Percentiles rank a stretch among this genome's conserved stretches.
phyloP scores from a whole-genome alignment of 2,329 filamentous ascomycete species.

The Cadophora malorum region DNA sequence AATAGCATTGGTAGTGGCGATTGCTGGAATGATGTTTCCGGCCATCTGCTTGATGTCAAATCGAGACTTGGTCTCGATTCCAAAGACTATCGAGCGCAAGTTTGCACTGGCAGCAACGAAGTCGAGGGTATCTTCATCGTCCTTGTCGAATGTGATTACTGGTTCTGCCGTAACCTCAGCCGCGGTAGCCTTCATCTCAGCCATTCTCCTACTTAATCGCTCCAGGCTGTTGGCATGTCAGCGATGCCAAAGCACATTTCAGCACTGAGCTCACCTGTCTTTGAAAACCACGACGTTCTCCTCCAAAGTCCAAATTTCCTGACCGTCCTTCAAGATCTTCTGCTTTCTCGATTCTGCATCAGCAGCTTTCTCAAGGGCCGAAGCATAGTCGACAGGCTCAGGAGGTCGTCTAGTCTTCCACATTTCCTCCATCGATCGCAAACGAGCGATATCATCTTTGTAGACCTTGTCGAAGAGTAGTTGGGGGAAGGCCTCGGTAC shows the following conservation, averaged over 20 bases:
- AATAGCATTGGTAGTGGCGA: constrained; percentile 97
- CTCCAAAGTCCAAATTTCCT: constrained; percentile 78
- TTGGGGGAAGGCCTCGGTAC: constrained; percentile 75
- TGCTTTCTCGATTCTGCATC: constrained; percentile 56
- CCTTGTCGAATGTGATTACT: constrained; percentile 91
- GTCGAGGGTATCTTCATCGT: constrained; percentile 92
- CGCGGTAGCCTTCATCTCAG: constrained; percentile 61
- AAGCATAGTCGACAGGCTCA: constrained; percentile 72
- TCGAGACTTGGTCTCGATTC: constrained; percentile 84
- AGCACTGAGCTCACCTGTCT: constrained; percentile 61
- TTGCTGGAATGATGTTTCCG: constrained; percentile 97
- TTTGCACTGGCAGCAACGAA: constrained; percentile 94
- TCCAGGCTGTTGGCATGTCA: constrained; percentile 61
- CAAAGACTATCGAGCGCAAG: constrained; percentile 86
- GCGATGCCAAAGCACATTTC: background rate
- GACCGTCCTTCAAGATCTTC: constrained; percentile 67
- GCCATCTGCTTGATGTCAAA: constrained; percentile 99
- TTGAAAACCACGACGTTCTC: constrained; percentile 89
- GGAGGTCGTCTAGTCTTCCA: constrained; percentile 86
- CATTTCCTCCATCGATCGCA: constrained; percentile 92
- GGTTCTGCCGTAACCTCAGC: constrained; percentile 60
- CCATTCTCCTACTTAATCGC: constrained; percentile 76
- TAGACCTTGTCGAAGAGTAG: constrained; percentile 95
- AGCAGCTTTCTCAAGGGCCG: constrained; percentile 60
- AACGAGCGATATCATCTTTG: constrained; percentile 78